Conservation (phyloP, 2,329 filamentous ascomycete genomes). For the Cryphonectria carpinicola region DNA sequence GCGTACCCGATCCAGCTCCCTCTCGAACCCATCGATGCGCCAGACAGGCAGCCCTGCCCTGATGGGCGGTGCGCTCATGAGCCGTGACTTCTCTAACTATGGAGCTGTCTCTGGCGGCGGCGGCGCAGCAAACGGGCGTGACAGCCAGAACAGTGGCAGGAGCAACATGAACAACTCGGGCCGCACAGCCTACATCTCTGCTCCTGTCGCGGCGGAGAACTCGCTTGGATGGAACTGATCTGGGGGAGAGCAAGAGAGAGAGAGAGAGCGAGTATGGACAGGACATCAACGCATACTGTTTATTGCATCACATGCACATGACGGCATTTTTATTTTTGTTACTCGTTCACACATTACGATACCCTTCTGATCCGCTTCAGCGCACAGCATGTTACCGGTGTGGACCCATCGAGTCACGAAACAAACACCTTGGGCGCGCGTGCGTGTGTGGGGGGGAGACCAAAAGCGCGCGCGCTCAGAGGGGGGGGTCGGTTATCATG, state of each 20-base stretch:
- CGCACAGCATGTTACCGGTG: slow-evolving; percentile 36
- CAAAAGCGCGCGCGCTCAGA: slow-evolving; percentile 1
- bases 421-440: slow-evolving; percentile 16
- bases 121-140: slow-evolving; percentile 46
- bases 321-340: slow-evolving; percentile 33
- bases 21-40: slow-evolving; percentile 62
- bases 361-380: slow-evolving; percentile 45
- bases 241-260: not conserved
- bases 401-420: slow-evolving; percentile 33
- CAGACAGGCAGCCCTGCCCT: slow-evolving; percentile 61
- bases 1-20: slow-evolving; percentile 77
- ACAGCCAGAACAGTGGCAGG: slow-evolving; percentile 70
- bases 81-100: slow-evolving; percentile 60
- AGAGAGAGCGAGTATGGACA: not conserved
- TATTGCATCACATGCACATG: slow-evolving; percentile 30
- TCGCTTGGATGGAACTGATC: slow-evolving; percentile 91
- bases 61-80: slow-evolving; percentile 71
- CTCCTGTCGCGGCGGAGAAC: slow-evolving; percentile 90
- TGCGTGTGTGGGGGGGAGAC: not conserved
- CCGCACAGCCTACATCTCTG: slow-evolving; percentile 73
- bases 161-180: slow-evolving; percentile 58
- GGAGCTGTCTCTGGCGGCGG: slow-evolving; percentile 44
- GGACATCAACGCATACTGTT: slow-evolving; percentile 33
- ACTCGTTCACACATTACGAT: slow-evolving; percentile 45
- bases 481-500: slow-evolving; percentile 22